A percentile compares a stretch with the other conserved stretches of the same genome.
Conservation (phyloP, 2,329 filamentous ascomycete genomes). For the Botrytis paeoniae region DNA sequence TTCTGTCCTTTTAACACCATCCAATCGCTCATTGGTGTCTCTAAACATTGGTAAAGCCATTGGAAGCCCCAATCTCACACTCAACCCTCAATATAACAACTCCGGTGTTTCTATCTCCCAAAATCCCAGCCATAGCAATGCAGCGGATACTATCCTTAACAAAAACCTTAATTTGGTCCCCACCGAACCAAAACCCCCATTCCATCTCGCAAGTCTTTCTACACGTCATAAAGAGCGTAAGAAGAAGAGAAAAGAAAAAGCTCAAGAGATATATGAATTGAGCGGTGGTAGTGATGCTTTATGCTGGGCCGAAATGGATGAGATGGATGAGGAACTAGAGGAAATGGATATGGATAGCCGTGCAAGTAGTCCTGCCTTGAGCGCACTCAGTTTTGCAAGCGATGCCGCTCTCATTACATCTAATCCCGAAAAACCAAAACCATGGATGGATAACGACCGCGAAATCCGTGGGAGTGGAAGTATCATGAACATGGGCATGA, state of each 20-base stretch:
- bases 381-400: constrained; percentile 6
- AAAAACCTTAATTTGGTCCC: background rate
- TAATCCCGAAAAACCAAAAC: background rate
- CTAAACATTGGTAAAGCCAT: constrained; percentile 14
- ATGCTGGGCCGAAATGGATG: constrained; percentile 14
- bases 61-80: constrained; percentile 3
- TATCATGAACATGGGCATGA: constrained; percentile 10
- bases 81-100: background rate
- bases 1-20: constrained; percentile 14
- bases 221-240: constrained; percentile 17
- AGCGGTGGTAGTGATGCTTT: constrained; percentile 16
- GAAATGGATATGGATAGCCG: constrained; percentile 6
- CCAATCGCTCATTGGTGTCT: constrained; percentile 1
- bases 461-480: constrained; percentile 10
- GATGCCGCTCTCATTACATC: constrained; percentile 1
- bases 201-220: constrained; percentile 15
- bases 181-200: constrained; percentile 8
- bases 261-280: constrained; percentile 14
- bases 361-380: background rate
- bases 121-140: background rate
- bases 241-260: constrained; percentile 12
- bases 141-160: background rate
- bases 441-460: background rate
- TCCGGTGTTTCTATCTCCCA: background rate
- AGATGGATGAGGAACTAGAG: constrained; percentile 11